Evolutionary conservation across 1,139 yeast species (phyloP), one percentile per base, ranked within the genome.

Genomic region (Saccharomycopsis phalli): DNA sequence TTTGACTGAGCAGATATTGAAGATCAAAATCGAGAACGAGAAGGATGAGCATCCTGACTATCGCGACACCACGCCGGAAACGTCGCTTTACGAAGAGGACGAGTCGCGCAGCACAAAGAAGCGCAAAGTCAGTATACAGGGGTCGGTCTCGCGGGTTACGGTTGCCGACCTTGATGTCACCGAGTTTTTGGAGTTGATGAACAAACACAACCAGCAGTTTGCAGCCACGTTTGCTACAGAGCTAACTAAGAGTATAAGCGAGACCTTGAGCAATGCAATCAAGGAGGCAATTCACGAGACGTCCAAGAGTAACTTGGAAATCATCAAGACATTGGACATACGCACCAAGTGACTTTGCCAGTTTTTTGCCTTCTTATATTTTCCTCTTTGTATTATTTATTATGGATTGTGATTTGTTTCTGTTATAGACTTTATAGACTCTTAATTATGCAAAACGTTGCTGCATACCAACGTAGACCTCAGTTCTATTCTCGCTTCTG

Each of bases 281-380:
- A 36, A 34, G 33, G 47, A 44, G 19, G 38, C 41, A 3, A 42
- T 42, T 30, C 38, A 44, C 10, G 46, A 44, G 38, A 44, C 47
- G 10, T 35, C 47, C 4, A 41, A 38, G 30, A 44, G 34, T 31
- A 42, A 44, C 25, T 42, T 44, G 34, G 46, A 44, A 13, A 42
- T 42, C 5, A 42, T 42, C 18, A 44, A 34, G 29, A 43, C 45
- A 4, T 28, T 44, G 27, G 38, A 28, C 23, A 36, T 35, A 28
- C 27, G n/a, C n/a, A n/a, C n/a, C n/a, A n/a, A n/a, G n/a, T 22
- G 8, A 6, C 25, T 22, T 22, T 22, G 25, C 8, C 25, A 6
- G 8, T 22, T 10, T 22, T 22, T 10, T 22, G 25, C 25, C 10
- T 10, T 22, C 25, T 22, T 22, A 22, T 10, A 22, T 22, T 22